phyloP scores from a whole-genome alignment of 2,329 filamentous ascomycete genomes.

The Aspergillus tamarii region DNA sequence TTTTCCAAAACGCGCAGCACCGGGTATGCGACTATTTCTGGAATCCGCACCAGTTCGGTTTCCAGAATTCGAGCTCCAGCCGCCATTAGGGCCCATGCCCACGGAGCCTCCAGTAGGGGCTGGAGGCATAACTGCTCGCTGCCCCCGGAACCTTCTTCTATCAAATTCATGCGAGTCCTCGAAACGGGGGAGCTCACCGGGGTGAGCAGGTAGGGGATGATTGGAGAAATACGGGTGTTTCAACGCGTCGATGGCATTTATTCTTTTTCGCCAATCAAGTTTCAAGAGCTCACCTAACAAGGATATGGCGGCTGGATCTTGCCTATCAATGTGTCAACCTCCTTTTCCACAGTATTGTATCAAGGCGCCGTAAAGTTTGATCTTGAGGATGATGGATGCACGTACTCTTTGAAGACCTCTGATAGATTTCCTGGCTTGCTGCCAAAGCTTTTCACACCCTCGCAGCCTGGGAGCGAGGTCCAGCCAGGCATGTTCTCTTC shows the following conservation, averaged over 20 bases:
- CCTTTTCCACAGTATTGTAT: neutral
- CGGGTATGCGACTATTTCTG: slow-evolving; percentile 41
- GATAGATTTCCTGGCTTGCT: slow-evolving; percentile 67
- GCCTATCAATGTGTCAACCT: slow-evolving; percentile 45
- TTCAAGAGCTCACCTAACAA: slow-evolving; percentile 80
- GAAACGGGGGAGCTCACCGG: slow-evolving; percentile 86
- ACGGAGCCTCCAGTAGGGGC: slow-evolving; percentile 91
- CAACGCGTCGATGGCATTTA: slow-evolving; percentile 92
- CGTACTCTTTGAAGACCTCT: slow-evolving; percentile 73
- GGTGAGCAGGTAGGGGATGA: slow-evolving; percentile 74
- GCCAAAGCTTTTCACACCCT: slow-evolving; percentile 68
- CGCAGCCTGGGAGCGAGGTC: slow-evolving; percentile 78
- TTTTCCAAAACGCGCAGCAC: slow-evolving; percentile 34
- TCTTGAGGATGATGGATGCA: neutral
- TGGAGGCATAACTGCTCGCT: slow-evolving; percentile 81
- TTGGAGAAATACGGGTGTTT: slow-evolving; percentile 90
- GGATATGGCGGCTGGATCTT: slow-evolving; percentile 72
- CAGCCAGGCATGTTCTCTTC: slow-evolving; percentile 94
- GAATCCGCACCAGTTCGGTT: slow-evolving; percentile 33
- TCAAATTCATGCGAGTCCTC: slow-evolving; percentile 98
- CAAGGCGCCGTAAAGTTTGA: neutral
- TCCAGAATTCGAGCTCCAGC: slow-evolving; percentile 49
- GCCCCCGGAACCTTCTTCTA: slow-evolving; percentile 83
- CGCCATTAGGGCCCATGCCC: slow-evolving; percentile 67
- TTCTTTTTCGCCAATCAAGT: slow-evolving; percentile 83